Evolutionary conservation across 1,284 basidiomycete species (phyloP), one percentile per base, ranked within the genome.

Genomic region (Pterula multifida): DNA sequence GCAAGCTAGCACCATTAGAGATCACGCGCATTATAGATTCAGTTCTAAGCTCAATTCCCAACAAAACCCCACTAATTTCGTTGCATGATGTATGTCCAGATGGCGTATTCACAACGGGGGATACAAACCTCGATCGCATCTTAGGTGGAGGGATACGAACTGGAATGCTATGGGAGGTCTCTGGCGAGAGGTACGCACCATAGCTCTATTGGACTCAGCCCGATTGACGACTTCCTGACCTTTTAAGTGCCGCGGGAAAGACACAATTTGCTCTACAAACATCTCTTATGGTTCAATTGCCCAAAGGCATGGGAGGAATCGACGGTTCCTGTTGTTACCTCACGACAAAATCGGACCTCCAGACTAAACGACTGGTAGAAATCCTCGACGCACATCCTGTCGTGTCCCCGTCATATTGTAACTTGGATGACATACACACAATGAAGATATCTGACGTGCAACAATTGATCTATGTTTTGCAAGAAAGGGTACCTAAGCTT

Each of bases 221-320:
- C 44, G 51, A 25, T 49, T 26, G 47, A 21, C 56, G 39, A 46
- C 39, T 51, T 50, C 13, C n/a, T n/a, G n/a, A n/a, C n/a, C 6
- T 54, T 46, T 46, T 15, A 57, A 94, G 90, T 62, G 81, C 88
- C 22, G 79, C 90, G 22, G 91, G 91, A 26, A 95, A 95, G 65
- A 90, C 88, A 1, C 90, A 93, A 58, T 65, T 94, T 2, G 85
- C 85, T 1, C 70, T 94, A 15, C 85, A 90, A 55, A 70, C 90
- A 3, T 81, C 87, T 2, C 66, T 94, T 22, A 70, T 75, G 17
- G 83, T 86, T 0, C 90, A 93, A 61, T 69, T 89, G 1, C 78
- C 85, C 36, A 58, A 15, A 51, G 61, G 62, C 36, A 65, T 67
- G 2, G 77, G 73, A 11, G 80, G 78, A 36, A 63, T 78, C 45